These are phyloP conservation scores for Sisymbrium irio DNA, from an alignment of 345 rosid genomes.

Conservation along the genomic window DNA sequence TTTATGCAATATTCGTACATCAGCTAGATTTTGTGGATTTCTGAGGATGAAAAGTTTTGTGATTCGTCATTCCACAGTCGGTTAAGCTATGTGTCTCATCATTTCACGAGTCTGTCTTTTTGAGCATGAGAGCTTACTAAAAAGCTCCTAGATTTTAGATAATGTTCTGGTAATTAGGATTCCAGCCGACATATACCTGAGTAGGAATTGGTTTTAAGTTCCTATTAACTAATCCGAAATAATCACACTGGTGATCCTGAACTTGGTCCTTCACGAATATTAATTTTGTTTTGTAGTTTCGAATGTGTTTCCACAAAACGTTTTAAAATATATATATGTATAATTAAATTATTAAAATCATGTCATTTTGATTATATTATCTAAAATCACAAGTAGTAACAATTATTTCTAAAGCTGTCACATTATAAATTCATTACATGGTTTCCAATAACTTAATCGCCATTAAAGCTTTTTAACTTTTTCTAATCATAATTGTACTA, in stretches of 20 bases:
- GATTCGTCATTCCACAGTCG: constrained; percentile 6
- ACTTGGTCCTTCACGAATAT: neutral
- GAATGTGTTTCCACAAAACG: no score
- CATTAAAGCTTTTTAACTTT: no score
- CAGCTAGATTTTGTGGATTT: constrained; percentile 5
- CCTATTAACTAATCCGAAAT: neutral
- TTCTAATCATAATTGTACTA: no score
- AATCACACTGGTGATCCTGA: neutral
- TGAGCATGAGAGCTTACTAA: neutral
- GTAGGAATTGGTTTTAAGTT: neutral
- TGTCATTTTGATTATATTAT: no score
- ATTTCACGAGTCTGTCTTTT: neutral
- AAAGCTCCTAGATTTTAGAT: neutral
- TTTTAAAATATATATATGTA: no score
- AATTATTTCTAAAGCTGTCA: no score
- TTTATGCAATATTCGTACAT: constrained; percentile 9
- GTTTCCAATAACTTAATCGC: no score
- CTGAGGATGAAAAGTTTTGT: neutral
- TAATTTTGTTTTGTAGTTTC: no score
- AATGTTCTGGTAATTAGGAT: neutral
- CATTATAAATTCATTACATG: no score
- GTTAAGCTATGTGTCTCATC: neutral
- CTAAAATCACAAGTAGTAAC: neutral
- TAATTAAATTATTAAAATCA: no score
- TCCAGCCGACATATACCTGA: neutral